phyloP scores from a whole-genome alignment of 768 basidiomycete genomes.

The Panellus pusillus region DNA sequence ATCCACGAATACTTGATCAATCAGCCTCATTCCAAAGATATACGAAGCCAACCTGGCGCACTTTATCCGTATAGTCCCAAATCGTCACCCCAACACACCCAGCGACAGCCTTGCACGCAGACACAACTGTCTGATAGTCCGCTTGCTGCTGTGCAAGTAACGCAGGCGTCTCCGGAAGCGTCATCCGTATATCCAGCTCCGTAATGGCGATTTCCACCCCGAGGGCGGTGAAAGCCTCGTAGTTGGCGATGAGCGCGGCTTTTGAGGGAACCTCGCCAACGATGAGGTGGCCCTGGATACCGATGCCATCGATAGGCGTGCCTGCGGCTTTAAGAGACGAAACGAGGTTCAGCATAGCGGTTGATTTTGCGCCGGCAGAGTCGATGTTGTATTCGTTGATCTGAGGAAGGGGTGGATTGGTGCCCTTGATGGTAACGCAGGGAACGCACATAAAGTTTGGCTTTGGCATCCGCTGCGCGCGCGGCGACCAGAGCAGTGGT shows the following conservation, averaged over 20 bases:
- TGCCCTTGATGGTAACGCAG: not conserved
- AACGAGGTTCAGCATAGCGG: constrained; percentile 43
- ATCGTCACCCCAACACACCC: constrained; percentile 40
- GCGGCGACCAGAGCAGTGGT: constrained; percentile 44
- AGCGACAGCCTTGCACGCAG: constrained; percentile 48
- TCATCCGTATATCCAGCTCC: constrained; percentile 66
- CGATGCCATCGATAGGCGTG: constrained; percentile 51
- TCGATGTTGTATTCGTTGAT: constrained; percentile 33
- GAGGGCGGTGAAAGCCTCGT: constrained; percentile 54
- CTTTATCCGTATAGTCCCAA: constrained; percentile 30
- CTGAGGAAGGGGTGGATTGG: constrained; percentile 2
- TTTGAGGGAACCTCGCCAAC: constrained; percentile 53
- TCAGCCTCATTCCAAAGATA: not conserved
- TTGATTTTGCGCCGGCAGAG: constrained; percentile 38
- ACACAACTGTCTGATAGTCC: constrained; percentile 57
- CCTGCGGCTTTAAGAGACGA: constrained; percentile 36
- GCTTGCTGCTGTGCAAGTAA: constrained; percentile 53
- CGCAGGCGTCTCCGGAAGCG: constrained; percentile 48
- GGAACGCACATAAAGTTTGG: constrained; percentile 44
- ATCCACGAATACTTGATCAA: constrained; percentile 27
- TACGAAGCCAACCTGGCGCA: not conserved
- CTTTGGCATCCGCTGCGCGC: constrained; percentile 42
- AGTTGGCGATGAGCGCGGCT: constrained; percentile 41
- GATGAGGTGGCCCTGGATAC: constrained; percentile 61
- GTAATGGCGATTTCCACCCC: constrained; percentile 71